phyloP scores from a whole-genome alignment of 208 protist species.

The Angomonas deanei region DNA sequence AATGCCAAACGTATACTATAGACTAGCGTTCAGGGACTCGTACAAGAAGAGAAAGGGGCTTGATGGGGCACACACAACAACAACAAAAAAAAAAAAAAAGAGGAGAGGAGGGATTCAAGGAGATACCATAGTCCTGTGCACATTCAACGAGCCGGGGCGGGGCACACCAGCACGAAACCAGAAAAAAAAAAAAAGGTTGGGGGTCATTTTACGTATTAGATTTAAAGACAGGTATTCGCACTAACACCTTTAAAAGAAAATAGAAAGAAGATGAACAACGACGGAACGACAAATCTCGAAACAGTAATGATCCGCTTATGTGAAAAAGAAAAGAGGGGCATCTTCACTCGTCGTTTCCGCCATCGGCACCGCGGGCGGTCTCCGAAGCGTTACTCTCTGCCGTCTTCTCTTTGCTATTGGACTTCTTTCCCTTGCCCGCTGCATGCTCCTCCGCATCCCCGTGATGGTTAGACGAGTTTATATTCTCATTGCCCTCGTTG shows the following conservation, averaged over 20 bases:
- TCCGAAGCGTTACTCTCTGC: constrained; percentile 4
- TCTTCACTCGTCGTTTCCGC: background rate
- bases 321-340: no score
- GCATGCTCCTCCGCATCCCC: background rate
- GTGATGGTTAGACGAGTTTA: background rate
- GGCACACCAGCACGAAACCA: constrained; percentile 3
- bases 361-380: background rate
- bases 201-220: background rate
- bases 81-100: no score
- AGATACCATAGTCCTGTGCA: no score
- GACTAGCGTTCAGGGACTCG: no score
- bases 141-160: no score
- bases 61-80: no score
- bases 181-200: constrained; percentile 11
- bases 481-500: constrained; percentile 5
- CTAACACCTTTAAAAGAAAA: constrained; percentile 8
- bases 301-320: no score
- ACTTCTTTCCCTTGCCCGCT: background rate
- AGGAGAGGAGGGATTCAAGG: no score
- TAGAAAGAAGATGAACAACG: constrained; percentile 10
- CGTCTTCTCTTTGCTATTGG: background rate
- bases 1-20: no score
- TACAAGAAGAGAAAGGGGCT: no score
- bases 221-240: background rate
- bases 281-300: no score